Evolutionary conservation across 225 moss, liverwort and hornwort genomes (phyloP), one percentile per base, ranked within the genome.

Genomic region (Antitrichia curtipendula): DNA sequence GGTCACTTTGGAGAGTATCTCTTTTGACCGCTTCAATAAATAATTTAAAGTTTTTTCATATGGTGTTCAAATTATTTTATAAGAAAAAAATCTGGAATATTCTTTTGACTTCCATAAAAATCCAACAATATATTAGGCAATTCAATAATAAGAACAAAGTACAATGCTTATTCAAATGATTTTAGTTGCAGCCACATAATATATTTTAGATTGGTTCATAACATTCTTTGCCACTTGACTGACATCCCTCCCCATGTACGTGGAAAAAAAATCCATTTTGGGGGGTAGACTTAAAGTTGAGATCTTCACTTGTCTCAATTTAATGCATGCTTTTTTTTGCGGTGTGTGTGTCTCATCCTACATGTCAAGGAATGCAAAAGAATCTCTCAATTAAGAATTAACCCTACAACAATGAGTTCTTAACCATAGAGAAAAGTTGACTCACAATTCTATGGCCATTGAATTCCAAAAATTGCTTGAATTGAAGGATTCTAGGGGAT

Each of bases 371-470:
- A 38, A 21, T 65, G 20, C 15, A 20, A 20, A n/a, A 6, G 65
- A 8, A 21, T 7, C n/a, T n/a, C 4, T 1, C 22, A 66, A n/a
- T n/a, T 22, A 66, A 12, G 6, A 21, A 22, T 66, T 7, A n/a
- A 22, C 6, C 11, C 0, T 20, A 2, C 20, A n/a, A 36, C 11
- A 11, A 65, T 3, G 1, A 0, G 12, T 6, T 21, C 6, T 12
- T 21, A n/a, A 21, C 13, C 0, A 0, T 29, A 4, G 12, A 66
- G 21, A 22, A 4, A n/a, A n/a, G n/a, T 66, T n/a, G n/a, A 3
- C 1, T n/a, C 0, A n/a, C 2, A 66, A 21, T 21, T 22, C 65
- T 66, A 21, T 6, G 3, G 22, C 1, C 0, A 0, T 21, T 12
- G 7, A 66, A 20, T 38, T 66, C 2, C 4, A 66, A 68, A 3